Evolutionary conservation across 2,329 filamentous ascomycete species (phyloP), one percentile per base, ranked within the genome.

Genomic region (Diplodia sapinea): DNA sequence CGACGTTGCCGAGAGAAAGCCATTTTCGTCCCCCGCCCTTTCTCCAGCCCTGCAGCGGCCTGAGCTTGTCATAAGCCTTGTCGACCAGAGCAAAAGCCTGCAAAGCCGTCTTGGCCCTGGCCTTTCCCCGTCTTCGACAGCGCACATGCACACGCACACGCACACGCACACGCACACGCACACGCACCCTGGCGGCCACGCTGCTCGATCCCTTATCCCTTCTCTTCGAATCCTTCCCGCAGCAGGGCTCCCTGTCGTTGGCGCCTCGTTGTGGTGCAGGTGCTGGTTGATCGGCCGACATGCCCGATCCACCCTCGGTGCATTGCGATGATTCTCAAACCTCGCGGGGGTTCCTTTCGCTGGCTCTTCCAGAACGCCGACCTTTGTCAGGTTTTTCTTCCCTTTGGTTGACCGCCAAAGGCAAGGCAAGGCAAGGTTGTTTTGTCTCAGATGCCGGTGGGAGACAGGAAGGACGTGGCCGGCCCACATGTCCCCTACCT

Each of bases 201-300:
- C 43, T 47, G 3, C 29, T 49, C 59, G 59, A 63, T 51, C 43
- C 43, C 47, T 38, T 49, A 51, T 63, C 59, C 47, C 47, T 51
- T 13, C n/a, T n/a, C 26, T 13, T 47, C 43, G 59, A 63, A 63
- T 51, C 59, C 59, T 63, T 63, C 59, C 59, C 59, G 59, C 59
- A 63, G 59, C 59, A 63, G 43, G 59, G 43, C 43, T 49, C 57
- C 57, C 49, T 33, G 59, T 23, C 54, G 17, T 12, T 31, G 31
- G 17, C 11, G 31, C 13, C 33, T 23, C 17, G 13, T 11, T 12
- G 38, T 43, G 15, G 7, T 29, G n/a, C 23, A 31, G 20, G 26
- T 26, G 23, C 33, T 50, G 20, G 20, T 40, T 17, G 23, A 49
- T 50, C 57, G 17, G 15, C 54, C 26, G 17, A 33, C 29, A n/a